Conservation (phyloP, 768 basidiomycete species). For the Tulasnella sp. region DNA sequence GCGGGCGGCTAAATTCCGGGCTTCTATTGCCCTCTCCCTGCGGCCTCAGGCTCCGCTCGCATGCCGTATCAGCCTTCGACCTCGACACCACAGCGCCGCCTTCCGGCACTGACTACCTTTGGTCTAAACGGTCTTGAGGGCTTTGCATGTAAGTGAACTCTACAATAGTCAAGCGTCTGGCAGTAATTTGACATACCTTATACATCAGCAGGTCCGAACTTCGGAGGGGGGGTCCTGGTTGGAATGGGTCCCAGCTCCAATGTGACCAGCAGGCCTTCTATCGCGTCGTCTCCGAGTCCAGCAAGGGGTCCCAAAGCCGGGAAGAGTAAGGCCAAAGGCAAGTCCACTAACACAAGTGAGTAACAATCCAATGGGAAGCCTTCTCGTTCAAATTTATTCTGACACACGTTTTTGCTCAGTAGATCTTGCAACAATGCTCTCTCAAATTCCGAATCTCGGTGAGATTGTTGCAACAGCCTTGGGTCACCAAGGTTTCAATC, state of each 20-base stretch:
- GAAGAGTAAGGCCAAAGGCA: not conserved
- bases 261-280: not conserved
- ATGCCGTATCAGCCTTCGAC: not conserved
- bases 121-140: not conserved
- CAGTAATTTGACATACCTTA: not conserved
- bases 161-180: not conserved
- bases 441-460: not conserved
- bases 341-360: not conserved
- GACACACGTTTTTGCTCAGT: not conserved
- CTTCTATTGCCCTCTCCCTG: not conserved
- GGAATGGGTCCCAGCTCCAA: not conserved
- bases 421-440: not conserved
- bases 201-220: not conserved
- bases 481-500: no score
- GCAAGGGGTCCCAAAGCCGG: not conserved
- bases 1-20: not conserved
- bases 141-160: not conserved
- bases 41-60: not conserved
- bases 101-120: not conserved
- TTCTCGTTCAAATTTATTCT: not conserved
- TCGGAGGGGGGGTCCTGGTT: not conserved
- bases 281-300: not conserved
- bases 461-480: not conserved
- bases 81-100: not conserved
- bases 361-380: not conserved